Percentiles rank a stretch among this genome's conserved stretches.
These are phyloP conservation scores for Xylaria hypoxylon DNA, from an alignment of 2,329 filamentous ascomycete genomes.

Conservation along the genomic window DNA sequence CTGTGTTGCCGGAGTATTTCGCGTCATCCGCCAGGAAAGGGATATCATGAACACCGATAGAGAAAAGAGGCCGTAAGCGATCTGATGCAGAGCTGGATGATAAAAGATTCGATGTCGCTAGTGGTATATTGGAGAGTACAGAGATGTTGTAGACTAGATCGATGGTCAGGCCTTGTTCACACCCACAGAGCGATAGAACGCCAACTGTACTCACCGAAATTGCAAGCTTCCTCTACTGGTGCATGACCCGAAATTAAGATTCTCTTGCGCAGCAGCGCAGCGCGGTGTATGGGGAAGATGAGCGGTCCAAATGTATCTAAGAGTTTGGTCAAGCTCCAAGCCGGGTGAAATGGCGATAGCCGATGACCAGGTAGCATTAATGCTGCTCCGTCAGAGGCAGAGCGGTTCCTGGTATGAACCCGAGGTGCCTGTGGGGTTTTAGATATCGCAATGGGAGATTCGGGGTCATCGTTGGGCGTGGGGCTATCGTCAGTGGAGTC, in stretches of 20 bases:
- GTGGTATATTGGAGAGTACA: constrained; percentile 88
- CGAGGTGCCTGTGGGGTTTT: constrained; percentile 51
- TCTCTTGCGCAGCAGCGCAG: constrained; percentile 85
- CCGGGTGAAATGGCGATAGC: constrained; percentile 84
- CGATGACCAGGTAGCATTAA: constrained; percentile 71
- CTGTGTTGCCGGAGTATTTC: constrained; percentile 56
- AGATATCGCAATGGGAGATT: constrained; percentile 63
- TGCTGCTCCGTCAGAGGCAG: constrained; percentile 70
- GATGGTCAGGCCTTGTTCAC: constrained; percentile 37
- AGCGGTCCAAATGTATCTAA: constrained; percentile 89
- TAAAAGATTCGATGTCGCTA: constrained; percentile 77
- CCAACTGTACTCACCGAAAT: constrained; percentile 75
- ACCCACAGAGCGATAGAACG: neutral
- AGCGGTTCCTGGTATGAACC: constrained; percentile 67
- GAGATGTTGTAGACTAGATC: constrained; percentile 89
- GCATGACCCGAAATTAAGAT: constrained; percentile 88
- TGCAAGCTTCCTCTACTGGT: constrained; percentile 86
- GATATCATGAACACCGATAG: constrained; percentile 93
- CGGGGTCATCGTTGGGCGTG: constrained; percentile 59
- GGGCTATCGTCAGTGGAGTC: constrained; percentile 54
- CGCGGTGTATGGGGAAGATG: constrained; percentile 90
- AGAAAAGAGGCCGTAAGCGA: constrained; percentile 86
- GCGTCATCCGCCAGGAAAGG: constrained; percentile 75
- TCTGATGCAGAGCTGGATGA: constrained; percentile 70
- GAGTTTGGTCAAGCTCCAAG: constrained; percentile 81